Base-by-base conservation (phyloP, 140 eudicot genomes). In the Cichorium intybus region DNA sequence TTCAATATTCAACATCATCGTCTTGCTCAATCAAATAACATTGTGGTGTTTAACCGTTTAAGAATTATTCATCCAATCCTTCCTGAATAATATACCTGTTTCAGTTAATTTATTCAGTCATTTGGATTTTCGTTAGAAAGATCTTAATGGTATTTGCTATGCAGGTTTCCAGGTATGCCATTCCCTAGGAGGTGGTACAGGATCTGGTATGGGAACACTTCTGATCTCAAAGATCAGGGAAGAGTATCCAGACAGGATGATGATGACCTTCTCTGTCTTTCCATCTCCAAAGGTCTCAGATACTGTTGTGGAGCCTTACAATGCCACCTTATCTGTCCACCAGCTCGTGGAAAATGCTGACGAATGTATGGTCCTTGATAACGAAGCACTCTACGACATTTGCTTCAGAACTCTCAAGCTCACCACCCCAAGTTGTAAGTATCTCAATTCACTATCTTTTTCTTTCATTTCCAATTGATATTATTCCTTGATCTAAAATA, bases 161-260 rank as follows among this genome's bases (percentile, higher is more conserved):
- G 76, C 84, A 84, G 91, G 91, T 69, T 84, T 84, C 74, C 91
- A 84, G 41, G 91, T 84, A 18, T 84, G 91, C 63, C 91, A 84
- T 59, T 84, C 91, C 14, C 73, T 84, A 2, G 91, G 90, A 51
- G 90, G 90, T 50, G 90, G 90, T 4, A 84, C 90, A 0, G 90
- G 90, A 21, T 84, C 90, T 2, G 90, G 90, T 1, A 84, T 84
- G 90, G 90, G 90, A 6, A 84, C 90, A 0, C 82, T 84, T 16
- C 56, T 84, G 76, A 84, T 84, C 8, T 83, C 89, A 18, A 83
- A 83, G 73, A 83, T 83, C 43, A 68, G 89, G 45, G 89, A 83
- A 64, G 90, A 84, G 68, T 84, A 84, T 60, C 90, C 90, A 0
- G 90, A 84, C 54, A 71, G 90, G 24, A 84, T 84, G 90, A 84